A percentile compares a stretch with the other conserved stretches of the same genome.
Conservation (phyloP, 805 yeast species). For the Metschnikowia lachancei region DNA sequence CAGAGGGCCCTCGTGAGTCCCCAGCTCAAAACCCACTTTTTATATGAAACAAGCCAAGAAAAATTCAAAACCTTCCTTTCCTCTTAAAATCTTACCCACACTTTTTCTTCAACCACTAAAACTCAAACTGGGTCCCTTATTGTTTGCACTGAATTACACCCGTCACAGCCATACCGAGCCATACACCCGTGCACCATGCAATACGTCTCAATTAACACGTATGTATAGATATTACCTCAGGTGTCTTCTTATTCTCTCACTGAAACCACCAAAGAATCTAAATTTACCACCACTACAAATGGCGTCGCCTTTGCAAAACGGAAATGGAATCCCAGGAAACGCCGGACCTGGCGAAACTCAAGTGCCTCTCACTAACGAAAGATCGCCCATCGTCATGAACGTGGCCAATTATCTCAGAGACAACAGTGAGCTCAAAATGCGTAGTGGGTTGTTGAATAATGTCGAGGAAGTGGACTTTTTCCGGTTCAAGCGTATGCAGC, state of each 20-base stretch:
- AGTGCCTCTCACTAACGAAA: constrained; percentile 18
- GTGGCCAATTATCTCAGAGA: constrained; percentile 71
- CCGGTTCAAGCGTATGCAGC: constrained; percentile 74
- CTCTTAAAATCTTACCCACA: no score
- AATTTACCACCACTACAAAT: background rate
- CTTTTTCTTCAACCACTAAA: no score
- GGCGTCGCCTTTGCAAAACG: constrained; percentile 12
- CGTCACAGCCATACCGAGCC: no score
- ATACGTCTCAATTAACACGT: background rate
- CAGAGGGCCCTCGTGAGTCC: no score
- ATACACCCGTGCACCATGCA: background rate
- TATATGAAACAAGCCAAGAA: no score
- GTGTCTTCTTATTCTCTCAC: no score
- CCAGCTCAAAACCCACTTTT: no score
- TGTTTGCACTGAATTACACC: no score
- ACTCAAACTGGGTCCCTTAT: no score
- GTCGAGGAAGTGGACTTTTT: constrained; percentile 75
- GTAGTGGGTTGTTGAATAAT: constrained; percentile 75
- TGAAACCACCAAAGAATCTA: no score
- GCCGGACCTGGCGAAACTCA: constrained; percentile 15
- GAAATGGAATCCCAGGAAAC: constrained; percentile 9
- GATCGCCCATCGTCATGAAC: constrained; percentile 59
- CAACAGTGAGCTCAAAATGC: constrained; percentile 66
- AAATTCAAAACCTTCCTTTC: no score
- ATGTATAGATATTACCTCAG: background rate